phyloP scores from a whole-genome alignment of 2,329 filamentous ascomycete species.

The Furcasterigmium furcatum region DNA sequence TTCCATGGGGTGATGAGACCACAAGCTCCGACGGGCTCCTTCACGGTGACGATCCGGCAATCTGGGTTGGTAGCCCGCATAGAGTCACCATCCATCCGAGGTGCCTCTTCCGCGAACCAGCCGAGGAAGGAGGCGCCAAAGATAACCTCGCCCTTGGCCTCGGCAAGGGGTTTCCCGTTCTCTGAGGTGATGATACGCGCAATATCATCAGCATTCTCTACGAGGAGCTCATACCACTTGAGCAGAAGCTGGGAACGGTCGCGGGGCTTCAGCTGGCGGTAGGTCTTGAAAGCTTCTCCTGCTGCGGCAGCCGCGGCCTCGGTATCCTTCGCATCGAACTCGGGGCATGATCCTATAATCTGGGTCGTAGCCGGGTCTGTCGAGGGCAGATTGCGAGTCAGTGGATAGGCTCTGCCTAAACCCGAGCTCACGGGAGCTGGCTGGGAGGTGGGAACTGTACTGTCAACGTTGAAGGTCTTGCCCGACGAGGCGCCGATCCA shows the following conservation, averaged over 20 bases:
- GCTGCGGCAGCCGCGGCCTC: constrained; percentile 69
- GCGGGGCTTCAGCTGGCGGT: constrained; percentile 57
- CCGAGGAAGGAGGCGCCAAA: constrained; percentile 60
- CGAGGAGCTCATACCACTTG: constrained; percentile 65
- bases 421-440: too few relatives aligned
- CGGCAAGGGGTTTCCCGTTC: constrained; percentile 64
- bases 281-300: constrained; percentile 57
- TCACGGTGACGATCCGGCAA: constrained; percentile 60
- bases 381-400: constrained; percentile 8
- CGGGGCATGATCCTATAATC: constrained; percentile 76
- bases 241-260: constrained; percentile 57
- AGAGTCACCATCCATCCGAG: constrained; percentile 54
- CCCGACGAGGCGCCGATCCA: constrained; percentile 71
- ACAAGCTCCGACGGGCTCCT: constrained; percentile 65
- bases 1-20: constrained; percentile 67
- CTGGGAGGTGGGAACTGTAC: too few relatives aligned
- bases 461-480: constrained; percentile 69
- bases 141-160: constrained; percentile 54
- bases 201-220: constrained; percentile 24
- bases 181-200: constrained; percentile 64
- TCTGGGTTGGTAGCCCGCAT: constrained; percentile 51
- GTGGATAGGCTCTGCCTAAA: neutral
- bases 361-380: constrained; percentile 68
- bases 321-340: constrained; percentile 67
- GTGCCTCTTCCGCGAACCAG: constrained; percentile 63